These are phyloP conservation scores for Tolypocladium tundrense DNA, from an alignment of 2,329 filamentous ascomycete genomes.

Conservation along the genomic window DNA sequence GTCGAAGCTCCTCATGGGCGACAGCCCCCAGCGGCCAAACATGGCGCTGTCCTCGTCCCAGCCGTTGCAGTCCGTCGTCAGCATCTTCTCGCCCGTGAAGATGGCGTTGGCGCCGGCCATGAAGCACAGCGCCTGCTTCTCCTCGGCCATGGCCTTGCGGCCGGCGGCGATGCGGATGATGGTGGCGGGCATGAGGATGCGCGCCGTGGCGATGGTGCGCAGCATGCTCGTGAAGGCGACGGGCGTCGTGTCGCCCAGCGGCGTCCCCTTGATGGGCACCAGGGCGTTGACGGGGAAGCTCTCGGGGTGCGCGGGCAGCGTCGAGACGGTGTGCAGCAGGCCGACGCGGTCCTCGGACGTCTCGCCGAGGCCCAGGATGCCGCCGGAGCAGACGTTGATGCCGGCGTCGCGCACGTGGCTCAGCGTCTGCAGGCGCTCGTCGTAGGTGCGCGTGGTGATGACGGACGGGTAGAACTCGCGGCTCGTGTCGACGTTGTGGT, in stretches of 20 bases:
- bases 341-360: conserved; percentile 69
- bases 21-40: conserved; percentile 74
- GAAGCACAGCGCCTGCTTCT: conserved; percentile 83
- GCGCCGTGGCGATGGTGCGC: conserved; percentile 73
- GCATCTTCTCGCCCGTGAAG: conserved; percentile 92
- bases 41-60: conserved; percentile 82
- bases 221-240: conserved; percentile 71
- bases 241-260: conserved; percentile 62
- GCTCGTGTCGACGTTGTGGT: conserved; percentile 88
- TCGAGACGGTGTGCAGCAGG: conserved; percentile 72
- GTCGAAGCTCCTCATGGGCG: conserved; percentile 57
- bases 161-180: conserved; percentile 84
- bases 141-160: conserved; percentile 73
- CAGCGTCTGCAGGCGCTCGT: conserved; percentile 75
- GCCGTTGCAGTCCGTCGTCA: conserved; percentile 83
- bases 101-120: conserved; percentile 89
- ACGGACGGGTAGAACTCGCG: conserved; percentile 80
- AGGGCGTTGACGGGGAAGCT: conserved; percentile 87
- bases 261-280: conserved; percentile 84
- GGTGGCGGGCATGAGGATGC: conserved; percentile 72
- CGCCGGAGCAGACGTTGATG: conserved; percentile 82
- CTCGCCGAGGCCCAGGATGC: conserved; percentile 80
- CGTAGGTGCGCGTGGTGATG: conserved; percentile 78
- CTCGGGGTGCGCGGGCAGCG: conserved; percentile 72
- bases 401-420: conserved; percentile 74